Conservation (phyloP, 352 stramenopile genomes). For the Peronospora belbahrii region DNA sequence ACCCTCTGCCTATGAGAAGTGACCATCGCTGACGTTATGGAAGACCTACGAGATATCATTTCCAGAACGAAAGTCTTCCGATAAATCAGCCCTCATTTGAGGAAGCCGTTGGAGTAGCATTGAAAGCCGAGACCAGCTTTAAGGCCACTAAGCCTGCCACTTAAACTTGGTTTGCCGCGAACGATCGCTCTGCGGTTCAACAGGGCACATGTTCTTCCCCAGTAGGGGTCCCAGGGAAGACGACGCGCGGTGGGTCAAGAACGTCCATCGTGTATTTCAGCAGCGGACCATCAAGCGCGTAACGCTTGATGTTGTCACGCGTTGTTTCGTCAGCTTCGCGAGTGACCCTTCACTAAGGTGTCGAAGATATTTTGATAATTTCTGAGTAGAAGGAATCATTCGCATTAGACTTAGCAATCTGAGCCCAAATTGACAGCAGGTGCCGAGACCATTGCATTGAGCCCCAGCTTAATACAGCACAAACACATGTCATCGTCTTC, state of each 20-base stretch:
- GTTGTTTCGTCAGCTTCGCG: neutral
- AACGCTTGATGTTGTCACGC: neutral
- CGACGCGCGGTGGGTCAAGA: constrained; percentile 2
- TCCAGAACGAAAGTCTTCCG: too few relatives aligned
- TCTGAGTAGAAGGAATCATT: neutral
- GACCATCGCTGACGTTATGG: too few relatives aligned
- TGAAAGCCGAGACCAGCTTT: too few relatives aligned
- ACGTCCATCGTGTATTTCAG: neutral
- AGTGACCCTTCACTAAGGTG: neutral
- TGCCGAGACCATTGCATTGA: neutral
- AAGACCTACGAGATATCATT: too few relatives aligned
- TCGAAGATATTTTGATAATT: neutral
- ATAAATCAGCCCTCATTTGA: too few relatives aligned
- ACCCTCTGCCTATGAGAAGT: too few relatives aligned
- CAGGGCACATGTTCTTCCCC: too few relatives aligned
- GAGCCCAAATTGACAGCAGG: neutral
- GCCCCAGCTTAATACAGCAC: neutral
- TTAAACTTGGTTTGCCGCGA: too few relatives aligned
- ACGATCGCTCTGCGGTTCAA: too few relatives aligned
- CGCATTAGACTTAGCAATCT: neutral
- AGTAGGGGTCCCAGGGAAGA: too few relatives aligned
- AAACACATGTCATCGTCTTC: neutral
- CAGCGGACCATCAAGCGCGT: neutral
- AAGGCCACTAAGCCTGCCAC: too few relatives aligned
- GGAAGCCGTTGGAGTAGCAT: too few relatives aligned